phyloP scores from a whole-genome alignment of 768 basidiomycete genomes.

The Mycena olivaceomarginata region DNA sequence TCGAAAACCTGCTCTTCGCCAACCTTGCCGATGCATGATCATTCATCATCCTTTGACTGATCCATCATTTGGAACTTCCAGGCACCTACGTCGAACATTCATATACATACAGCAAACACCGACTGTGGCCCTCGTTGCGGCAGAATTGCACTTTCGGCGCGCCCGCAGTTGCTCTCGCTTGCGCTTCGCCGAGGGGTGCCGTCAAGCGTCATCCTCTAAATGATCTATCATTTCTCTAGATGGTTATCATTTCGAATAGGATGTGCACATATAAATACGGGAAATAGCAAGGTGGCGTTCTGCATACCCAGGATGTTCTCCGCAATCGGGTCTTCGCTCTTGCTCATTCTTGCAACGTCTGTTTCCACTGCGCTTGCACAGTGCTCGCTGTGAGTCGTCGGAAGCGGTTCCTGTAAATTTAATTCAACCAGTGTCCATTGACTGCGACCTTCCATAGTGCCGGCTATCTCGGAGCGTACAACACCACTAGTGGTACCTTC shows the following conservation, averaged over 20 bases:
- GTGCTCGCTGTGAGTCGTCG: constrained; percentile 31
- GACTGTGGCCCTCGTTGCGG: constrained; percentile 7
- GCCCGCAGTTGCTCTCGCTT: constrained; percentile 24
- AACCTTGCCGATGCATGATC: constrained; percentile 1
- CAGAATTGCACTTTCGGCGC: constrained; percentile 13
- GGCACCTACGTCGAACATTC: constrained; percentile 8
- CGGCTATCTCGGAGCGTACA: constrained; percentile 30
- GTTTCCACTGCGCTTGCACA: constrained; percentile 29
- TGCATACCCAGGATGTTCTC: constrained; percentile 16
- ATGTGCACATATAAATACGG: constrained; percentile 13
- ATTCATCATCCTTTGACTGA: constrained; percentile 19
- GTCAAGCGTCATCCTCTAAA: constrained; percentile 24
- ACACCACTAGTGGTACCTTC: constrained; percentile 18
- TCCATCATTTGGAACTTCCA: constrained; percentile 22
- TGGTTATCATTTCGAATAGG: constrained; percentile 20
- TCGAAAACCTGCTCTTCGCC: constrained; percentile 11
- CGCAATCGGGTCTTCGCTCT: constrained; percentile 12
- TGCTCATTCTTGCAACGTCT: constrained; percentile 21
- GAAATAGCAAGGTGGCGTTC: constrained; percentile 8
- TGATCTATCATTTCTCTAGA: constrained; percentile 22
- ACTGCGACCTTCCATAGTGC: constrained; percentile 22
- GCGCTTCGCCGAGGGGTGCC: constrained; percentile 2
- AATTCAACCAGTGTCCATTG: constrained; percentile 14
- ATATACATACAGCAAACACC: not conserved
- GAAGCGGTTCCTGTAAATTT: constrained; percentile 9